These are phyloP conservation scores for Nannochloropsis gaditana DNA, from an alignment of 108 stramenopile species.

Conservation along the genomic window DNA sequence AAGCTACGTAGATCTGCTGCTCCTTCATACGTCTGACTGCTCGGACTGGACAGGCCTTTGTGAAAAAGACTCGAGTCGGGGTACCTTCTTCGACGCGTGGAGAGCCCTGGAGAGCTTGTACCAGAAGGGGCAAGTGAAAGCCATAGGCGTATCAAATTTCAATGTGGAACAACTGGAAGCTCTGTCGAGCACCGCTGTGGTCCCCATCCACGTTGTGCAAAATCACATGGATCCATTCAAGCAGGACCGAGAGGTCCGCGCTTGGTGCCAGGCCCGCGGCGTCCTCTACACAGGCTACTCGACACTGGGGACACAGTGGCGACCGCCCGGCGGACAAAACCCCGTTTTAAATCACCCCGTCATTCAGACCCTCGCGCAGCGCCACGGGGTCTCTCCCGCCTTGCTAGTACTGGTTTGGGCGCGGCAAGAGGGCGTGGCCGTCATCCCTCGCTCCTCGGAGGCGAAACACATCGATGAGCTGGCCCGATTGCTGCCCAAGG, in stretches of 20 bases:
- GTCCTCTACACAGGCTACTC: background rate
- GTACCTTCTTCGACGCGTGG: constrained; percentile 17
- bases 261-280: background rate
- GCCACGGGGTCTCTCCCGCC: background rate
- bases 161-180: constrained; percentile 15
- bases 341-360: background rate
- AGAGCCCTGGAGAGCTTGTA: background rate
- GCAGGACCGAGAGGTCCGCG: constrained; percentile 22
- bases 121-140: background rate
- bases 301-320: constrained; percentile 21
- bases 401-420: background rate
- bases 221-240: constrained; percentile 21
- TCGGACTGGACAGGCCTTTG: constrained; percentile 19
- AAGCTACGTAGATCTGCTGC: background rate
- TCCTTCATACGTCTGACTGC: background rate
- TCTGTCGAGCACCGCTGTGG: background rate
- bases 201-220: constrained; percentile 18
- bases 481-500: background rate
- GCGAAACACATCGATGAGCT: constrained; percentile 2
- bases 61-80: background rate
- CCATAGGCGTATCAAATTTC: constrained; percentile 22
- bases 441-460: background rate
- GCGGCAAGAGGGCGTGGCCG: background rate
- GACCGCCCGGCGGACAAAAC: background rate
- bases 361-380: background rate